Evolutionary conservation across 2,329 filamentous ascomycete species (phyloP).

Genomic region (Graphiopsis chlorocephala): DNA sequence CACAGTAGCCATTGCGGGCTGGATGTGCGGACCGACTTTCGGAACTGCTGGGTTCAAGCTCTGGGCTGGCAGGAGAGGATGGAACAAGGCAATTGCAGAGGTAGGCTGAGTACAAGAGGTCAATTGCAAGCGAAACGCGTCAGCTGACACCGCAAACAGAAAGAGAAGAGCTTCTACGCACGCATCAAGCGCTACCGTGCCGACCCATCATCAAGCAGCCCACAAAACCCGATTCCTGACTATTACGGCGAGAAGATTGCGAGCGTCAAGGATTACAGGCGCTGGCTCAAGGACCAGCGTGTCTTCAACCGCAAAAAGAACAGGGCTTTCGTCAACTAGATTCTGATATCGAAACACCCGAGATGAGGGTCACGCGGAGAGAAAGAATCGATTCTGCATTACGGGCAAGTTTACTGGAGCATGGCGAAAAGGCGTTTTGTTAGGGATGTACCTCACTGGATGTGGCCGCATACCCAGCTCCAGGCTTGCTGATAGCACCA

Average conservation of each 20-base stretch:
- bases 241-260: conserved; percentile 99
- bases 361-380: neutral
- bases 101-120: conserved; percentile 42
- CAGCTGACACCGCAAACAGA: conserved; percentile 48
- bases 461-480: neutral
- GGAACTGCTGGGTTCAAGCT: conserved; percentile 78
- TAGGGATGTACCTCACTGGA: neutral
- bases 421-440: conserved; percentile 16
- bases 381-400: neutral
- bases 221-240: conserved; percentile 90
- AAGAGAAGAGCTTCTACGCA: conserved; percentile 91
- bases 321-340: conserved; percentile 18
- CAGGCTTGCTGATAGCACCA: neutral
- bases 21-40: conserved; percentile 80
- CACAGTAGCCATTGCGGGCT: conserved; percentile 75
- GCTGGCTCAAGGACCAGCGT: conserved; percentile 96
- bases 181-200: conserved; percentile 89
- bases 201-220: conserved; percentile 83
- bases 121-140: neutral
- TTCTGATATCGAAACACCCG: neutral
- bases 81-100: conserved; percentile 66
- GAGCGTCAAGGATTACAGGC: conserved; percentile 83
- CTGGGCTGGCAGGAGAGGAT: conserved; percentile 61
- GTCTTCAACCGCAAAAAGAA: conserved; percentile 89
- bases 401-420: conserved; percentile 6